Percentiles rank a stretch among this genome's conserved stretches.
phyloP scores from a whole-genome alignment of 352 stramenopile genomes.

The Phytophthora fragariae region DNA sequence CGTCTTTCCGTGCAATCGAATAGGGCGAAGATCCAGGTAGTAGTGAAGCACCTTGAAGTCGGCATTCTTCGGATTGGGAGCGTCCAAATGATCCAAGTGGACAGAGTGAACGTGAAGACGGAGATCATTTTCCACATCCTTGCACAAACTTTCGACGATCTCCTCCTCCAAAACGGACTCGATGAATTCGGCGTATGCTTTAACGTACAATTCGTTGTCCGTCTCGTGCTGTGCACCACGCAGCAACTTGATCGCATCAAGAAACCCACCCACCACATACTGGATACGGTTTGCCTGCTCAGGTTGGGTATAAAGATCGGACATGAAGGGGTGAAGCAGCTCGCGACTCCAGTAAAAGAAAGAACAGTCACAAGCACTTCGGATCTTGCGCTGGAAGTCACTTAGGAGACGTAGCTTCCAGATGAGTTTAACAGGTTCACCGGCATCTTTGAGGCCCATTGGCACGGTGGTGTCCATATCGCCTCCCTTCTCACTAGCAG shows the following conservation, averaged over 20 bases:
- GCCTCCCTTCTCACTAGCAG: slow-evolving; percentile 45
- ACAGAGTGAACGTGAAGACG: slow-evolving; percentile 91
- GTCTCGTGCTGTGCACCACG: slow-evolving; percentile 81
- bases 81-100: slow-evolving; percentile 87
- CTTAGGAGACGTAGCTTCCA: slow-evolving; percentile 89
- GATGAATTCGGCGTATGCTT: slow-evolving; percentile 80
- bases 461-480: slow-evolving; percentile 46
- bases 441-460: slow-evolving; percentile 66
- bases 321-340: slow-evolving; percentile 87
- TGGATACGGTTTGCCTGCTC: slow-evolving; percentile 87
- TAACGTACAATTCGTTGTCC: slow-evolving; percentile 74
- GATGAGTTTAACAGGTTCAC: slow-evolving; percentile 83
- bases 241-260: slow-evolving; percentile 80
- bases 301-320: slow-evolving; percentile 81
- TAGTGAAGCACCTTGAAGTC: slow-evolving; percentile 88
- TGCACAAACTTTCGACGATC: slow-evolving; percentile 91
- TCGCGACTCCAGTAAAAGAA: slow-evolving; percentile 95
- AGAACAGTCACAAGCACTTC: slow-evolving; percentile 89
- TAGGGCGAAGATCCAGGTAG: slow-evolving; percentile 86
- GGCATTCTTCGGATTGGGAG: slow-evolving; percentile 83
- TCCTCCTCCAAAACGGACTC: slow-evolving; percentile 87
- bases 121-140: slow-evolving; percentile 95
- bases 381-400: slow-evolving; percentile 90
- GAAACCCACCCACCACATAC: slow-evolving; percentile 82
- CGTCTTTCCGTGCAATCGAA: slow-evolving; percentile 90